Evolutionary conservation across 345 rosid genomes (phyloP).

Genomic region (Salix caprea): DNA sequence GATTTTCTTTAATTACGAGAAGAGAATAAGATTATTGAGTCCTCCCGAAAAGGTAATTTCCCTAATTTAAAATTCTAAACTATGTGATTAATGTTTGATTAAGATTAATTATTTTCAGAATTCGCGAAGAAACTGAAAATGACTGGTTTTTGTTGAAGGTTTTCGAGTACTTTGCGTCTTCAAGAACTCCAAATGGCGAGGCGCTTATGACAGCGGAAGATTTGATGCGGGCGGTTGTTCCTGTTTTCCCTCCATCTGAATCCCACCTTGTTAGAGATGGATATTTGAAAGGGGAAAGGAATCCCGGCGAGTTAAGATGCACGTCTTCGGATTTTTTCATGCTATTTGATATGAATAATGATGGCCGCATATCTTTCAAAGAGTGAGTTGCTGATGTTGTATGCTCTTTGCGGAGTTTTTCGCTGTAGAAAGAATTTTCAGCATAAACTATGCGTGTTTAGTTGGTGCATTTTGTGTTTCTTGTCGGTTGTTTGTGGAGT

Average conservation of each 20-base stretch:
- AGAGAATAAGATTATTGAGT: slow-evolving; percentile 83
- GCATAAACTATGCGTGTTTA: not conserved
- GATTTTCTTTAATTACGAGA: slow-evolving; percentile 91
- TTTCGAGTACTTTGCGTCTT: slow-evolving; percentile 85
- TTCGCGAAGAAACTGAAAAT: no score
- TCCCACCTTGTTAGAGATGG: slow-evolving; percentile 84
- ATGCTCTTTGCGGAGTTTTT: no score
- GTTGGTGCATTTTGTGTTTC: not conserved
- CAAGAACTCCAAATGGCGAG: slow-evolving; percentile 52
- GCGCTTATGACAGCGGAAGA: slow-evolving; percentile 75
- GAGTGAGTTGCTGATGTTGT: slow-evolving; percentile 53
- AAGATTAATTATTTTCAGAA: no score
- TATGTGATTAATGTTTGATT: no score
- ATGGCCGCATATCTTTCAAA: slow-evolving; percentile 83
- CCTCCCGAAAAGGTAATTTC: slow-evolving; percentile 81
- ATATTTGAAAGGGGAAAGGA: slow-evolving; percentile 80
- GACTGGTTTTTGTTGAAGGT: slow-evolving; percentile 36
- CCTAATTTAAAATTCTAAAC: not conserved
- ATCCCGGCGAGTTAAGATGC: slow-evolving; percentile 75
- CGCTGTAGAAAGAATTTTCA: no score
- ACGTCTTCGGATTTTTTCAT: slow-evolving; percentile 76
- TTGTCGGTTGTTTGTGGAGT: not conserved
- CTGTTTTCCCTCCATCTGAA: slow-evolving; percentile 94
- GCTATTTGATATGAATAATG: slow-evolving; percentile 78
- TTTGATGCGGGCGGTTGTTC: slow-evolving; percentile 88